A percentile compares a stretch with the other conserved stretches of the same genome.
phyloP scores from a whole-genome alignment of 2,329 filamentous ascomycete genomes.

The Cucurbitaria berberidis region DNA sequence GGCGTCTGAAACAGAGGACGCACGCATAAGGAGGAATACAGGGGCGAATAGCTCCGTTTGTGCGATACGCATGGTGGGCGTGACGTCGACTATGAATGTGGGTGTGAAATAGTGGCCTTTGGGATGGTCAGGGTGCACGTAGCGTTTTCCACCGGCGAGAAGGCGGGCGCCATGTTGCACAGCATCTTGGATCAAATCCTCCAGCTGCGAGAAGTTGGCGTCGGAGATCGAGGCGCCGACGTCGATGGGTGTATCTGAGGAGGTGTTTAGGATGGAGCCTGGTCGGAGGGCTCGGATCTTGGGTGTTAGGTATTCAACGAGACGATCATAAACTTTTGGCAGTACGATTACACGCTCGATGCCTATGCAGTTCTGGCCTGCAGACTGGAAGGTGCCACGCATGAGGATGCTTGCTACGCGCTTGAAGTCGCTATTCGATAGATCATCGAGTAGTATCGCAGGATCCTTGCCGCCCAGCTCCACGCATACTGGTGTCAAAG shows the following conservation, averaged over 20 bases:
- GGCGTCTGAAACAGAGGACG: slow-evolving; percentile 68
- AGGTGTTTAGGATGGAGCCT: slow-evolving; percentile 68
- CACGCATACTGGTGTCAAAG: slow-evolving; percentile 84
- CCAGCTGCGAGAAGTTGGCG: slow-evolving; percentile 74
- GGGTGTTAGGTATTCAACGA: slow-evolving; percentile 73
- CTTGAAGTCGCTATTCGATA: slow-evolving; percentile 66
- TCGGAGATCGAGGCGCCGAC: slow-evolving; percentile 90
- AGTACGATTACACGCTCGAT: slow-evolving; percentile 90
- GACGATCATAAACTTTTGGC: slow-evolving; percentile 73
- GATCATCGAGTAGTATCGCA: slow-evolving; percentile 84
- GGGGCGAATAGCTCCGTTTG: slow-evolving; percentile 93
- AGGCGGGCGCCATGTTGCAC: slow-evolving; percentile 79
- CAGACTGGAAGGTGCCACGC: slow-evolving; percentile 91
- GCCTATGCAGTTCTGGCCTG: slow-evolving; percentile 97
- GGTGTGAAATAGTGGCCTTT: slow-evolving; percentile 90
- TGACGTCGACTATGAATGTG: slow-evolving; percentile 90
- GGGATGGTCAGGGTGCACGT: slow-evolving; percentile 73
- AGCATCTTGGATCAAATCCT: slow-evolving; percentile 77
- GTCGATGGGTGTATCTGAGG: slow-evolving; percentile 63
- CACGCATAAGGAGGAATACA: slow-evolving; percentile 83
- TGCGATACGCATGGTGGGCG: slow-evolving; percentile 82
- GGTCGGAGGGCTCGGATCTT: slow-evolving; percentile 77
- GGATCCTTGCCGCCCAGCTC: slow-evolving; percentile 97
- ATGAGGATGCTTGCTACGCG: slow-evolving; percentile 83
- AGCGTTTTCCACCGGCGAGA: slow-evolving; percentile 77